These are phyloP conservation scores for Dorcoceras hygrometricum DNA, from an alignment of 257 asterid species.

Conservation along the genomic window DNA sequence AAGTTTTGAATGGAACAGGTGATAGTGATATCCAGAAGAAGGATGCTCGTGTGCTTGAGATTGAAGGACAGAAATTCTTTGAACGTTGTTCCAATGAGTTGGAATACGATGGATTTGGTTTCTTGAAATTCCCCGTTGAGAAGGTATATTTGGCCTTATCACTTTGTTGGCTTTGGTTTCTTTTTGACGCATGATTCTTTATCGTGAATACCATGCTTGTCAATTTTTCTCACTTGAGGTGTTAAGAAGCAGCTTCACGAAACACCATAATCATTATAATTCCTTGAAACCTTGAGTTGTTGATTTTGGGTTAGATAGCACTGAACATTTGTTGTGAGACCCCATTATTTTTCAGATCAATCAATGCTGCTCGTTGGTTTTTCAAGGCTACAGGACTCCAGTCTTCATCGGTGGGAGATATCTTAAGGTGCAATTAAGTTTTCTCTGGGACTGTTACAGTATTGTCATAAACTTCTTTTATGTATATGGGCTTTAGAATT, in stretches of 20 bases:
- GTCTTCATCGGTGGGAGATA: constrained; percentile 90
- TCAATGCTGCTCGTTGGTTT: constrained; percentile 49
- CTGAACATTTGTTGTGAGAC: constrained; percentile 15
- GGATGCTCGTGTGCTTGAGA: constrained; percentile 26
- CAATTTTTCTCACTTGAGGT: constrained; percentile 6
- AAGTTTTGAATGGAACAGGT: constrained; percentile 41
- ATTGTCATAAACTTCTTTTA: constrained; percentile 1
- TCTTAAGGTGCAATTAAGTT: constrained; percentile 61
- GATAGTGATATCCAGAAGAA: constrained; percentile 34
- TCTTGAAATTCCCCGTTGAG: constrained; percentile 36
- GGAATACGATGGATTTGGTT: constrained; percentile 33
- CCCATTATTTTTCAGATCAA: constrained; percentile 48
- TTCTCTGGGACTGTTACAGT: constrained; percentile 4
- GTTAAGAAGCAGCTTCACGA: neutral
- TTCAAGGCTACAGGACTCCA: constrained; percentile 61
- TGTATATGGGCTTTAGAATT: neutral
- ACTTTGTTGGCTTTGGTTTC: constrained; percentile 12
- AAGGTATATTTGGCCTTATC: constrained; percentile 39
- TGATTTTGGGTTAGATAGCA: neutral
- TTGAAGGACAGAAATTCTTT: constrained; percentile 35
- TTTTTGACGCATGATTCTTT: constrained; percentile 16
- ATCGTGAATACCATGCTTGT: constrained; percentile 18
- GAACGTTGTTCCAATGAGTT: constrained; percentile 25
- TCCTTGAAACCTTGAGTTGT: constrained; percentile 3
- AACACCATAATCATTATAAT: constrained; percentile 4